Evolutionary conservation across 225 moss, liverwort and hornwort genomes (phyloP).

Genomic region (Physcomitrium patens): DNA sequence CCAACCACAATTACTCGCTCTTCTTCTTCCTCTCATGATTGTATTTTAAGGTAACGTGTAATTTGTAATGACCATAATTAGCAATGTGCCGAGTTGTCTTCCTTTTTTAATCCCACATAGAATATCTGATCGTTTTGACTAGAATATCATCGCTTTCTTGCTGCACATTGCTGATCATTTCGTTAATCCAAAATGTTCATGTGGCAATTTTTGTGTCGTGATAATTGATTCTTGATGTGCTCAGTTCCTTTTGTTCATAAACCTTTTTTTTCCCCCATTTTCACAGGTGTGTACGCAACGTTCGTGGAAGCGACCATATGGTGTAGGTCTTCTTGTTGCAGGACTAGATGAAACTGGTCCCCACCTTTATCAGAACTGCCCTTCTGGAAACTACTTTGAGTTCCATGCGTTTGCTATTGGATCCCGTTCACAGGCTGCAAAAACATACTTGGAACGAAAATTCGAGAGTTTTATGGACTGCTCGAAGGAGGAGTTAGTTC

Average conservation of each 20-base stretch:
- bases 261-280: constrained; percentile 17
- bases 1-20: neutral
- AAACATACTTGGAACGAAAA: constrained; percentile 90
- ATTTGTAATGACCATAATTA: neutral
- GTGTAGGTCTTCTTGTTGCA: constrained; percentile 86
- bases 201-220: neutral
- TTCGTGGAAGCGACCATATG: constrained; percentile 95
- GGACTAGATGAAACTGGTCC: constrained; percentile 90
- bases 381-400: constrained; percentile 90
- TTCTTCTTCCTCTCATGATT: neutral
- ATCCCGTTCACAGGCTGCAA: constrained; percentile 92
- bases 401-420: constrained; percentile 93
- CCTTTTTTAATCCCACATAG: neutral
- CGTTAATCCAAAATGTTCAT: neutral
- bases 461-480: constrained; percentile 73
- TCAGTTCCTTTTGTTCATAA: too few species aligned
- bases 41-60: neutral
- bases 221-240: neutral
- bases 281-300: constrained; percentile 91
- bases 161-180: neutral
- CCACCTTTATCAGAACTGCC: constrained; percentile 92
- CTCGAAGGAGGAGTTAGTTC: constrained; percentile 82
- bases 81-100: neutral
- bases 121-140: neutral
- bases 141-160: neutral